phyloP scores from a whole-genome alignment of 192 early-diverging fungal genomes.

The Coemansia sp. region DNA sequence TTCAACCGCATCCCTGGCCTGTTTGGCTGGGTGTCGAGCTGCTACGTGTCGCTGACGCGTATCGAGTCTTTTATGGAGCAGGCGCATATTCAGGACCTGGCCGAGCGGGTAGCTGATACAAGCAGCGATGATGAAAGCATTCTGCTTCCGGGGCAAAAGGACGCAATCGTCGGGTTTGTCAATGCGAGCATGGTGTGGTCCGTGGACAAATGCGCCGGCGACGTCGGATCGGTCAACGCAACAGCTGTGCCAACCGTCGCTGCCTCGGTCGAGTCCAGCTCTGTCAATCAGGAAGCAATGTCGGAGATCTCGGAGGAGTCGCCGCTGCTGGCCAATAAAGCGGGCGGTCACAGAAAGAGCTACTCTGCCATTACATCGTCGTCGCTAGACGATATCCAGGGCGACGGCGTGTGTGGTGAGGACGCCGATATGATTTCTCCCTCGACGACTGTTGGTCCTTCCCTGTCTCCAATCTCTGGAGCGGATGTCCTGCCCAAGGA shows the following conservation, averaged over 20 bases:
- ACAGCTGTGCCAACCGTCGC: neutral
- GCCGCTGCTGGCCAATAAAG: slow-evolving; percentile 10
- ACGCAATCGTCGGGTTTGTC: slow-evolving; percentile 24
- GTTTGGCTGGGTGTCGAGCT: slow-evolving; percentile 57
- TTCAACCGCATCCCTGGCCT: slow-evolving; percentile 61
- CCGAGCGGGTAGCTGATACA: slow-evolving; percentile 21
- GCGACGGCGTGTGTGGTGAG: neutral
- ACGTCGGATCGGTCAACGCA: neutral
- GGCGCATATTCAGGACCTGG: slow-evolving; percentile 59
- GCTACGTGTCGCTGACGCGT: slow-evolving; percentile 63
- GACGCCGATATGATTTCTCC: neutral
- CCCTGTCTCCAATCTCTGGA: too few species aligned
- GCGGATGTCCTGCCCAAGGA: slow-evolving; percentile 2
- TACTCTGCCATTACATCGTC: neutral
- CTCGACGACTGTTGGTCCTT: neutral
- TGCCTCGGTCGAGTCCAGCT: neutral
- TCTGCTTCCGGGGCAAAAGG: neutral
- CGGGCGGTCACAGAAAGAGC: neutral
- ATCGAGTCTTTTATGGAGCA: slow-evolving; percentile 76
- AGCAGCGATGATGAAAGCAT: neutral
- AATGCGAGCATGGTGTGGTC: slow-evolving; percentile 45
- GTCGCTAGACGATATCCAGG: neutral
- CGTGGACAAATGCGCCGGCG: neutral
- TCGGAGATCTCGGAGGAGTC: slow-evolving; percentile 5
- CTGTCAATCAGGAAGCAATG: neutral